Evolutionary conservation across 2,329 filamentous ascomycete genomes (phyloP), one percentile per base, ranked within the genome.

Genomic region (Fusarium torreyae): DNA sequence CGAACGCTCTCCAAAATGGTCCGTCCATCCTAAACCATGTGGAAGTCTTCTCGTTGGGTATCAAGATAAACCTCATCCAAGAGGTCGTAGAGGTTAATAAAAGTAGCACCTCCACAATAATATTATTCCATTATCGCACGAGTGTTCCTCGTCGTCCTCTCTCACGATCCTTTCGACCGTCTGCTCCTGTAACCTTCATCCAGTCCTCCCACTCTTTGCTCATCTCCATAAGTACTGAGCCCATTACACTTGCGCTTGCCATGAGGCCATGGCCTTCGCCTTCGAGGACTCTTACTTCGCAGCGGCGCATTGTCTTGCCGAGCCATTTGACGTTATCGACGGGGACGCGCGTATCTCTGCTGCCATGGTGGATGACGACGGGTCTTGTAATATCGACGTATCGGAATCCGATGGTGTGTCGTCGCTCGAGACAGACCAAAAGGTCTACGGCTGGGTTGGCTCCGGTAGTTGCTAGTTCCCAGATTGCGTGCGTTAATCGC

Each of bases 271-370:
- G 96, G 5, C 94, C 94, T 79, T 99, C 95, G 7, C 93, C 94
- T 71, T 97, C 92, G 5, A 99, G 85, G 7, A 98, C 89, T 7
- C 95, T 86, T 15, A 99, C 93, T 78, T 98, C 96, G 78, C 95
- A 98, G 48, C 93, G 87, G 31, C 92, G 89, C 94, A 99, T 98
- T 42, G 92, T 92, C 80, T 94, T 94, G 61, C 94, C 94, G 9
- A 99, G 86, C 96, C 96, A 99, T 70, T 91, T 88, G 22, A 98
- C 94, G 75, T 99, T 99, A 59, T 97, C 96, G 15, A 97, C 92
- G 0, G 96, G 96, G 2, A 99, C 96, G 24, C 96, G 88, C 8
- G 92, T 94, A 76, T 99, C 96, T 73, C 92, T 90, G 75, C 89
- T 93, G 38, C 96, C 96, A 77, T 99, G 96, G 75, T 98, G 95